Conservation (phyloP, 495 filamentous ascomycete species). For the Trichocladium uniseriatum region DNA sequence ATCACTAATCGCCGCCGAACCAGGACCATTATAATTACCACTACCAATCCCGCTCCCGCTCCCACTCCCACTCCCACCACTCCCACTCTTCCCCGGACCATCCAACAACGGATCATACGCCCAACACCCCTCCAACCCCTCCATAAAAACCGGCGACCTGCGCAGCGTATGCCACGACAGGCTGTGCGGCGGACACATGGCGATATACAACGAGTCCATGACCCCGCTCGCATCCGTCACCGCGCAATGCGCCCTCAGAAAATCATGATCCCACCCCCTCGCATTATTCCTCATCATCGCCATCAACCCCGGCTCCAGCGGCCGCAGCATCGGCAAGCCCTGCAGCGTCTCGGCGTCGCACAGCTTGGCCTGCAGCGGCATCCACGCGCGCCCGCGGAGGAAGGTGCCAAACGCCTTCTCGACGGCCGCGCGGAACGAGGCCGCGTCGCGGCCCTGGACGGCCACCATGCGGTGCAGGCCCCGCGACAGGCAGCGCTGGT, state of each 20-base stretch:
- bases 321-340: constrained; percentile 48
- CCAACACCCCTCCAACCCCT: constrained; percentile 44
- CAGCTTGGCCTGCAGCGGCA: constrained; percentile 46
- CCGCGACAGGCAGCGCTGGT: constrained; percentile 48
- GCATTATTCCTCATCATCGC: too few species aligned
- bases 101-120: constrained; percentile 41
- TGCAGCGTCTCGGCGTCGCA: constrained; percentile 45
- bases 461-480: constrained; percentile 46
- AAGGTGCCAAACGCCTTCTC: constrained; percentile 40
- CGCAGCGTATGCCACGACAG: constrained; percentile 40
- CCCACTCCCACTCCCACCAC: too few species aligned
- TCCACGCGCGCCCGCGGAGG: constrained; percentile 41
- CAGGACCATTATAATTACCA: too few species aligned
- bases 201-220: constrained; percentile 48
- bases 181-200: constrained; percentile 38
- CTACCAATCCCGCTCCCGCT: too few species aligned
- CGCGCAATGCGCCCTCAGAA: constrained; percentile 40
- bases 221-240: constrained; percentile 42
- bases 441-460: constrained; percentile 37
- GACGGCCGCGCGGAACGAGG: constrained; percentile 39
- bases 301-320: constrained; percentile 37
- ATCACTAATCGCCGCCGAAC: too few species aligned
- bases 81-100: too few species aligned
- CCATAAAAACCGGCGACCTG: constrained; percentile 36
- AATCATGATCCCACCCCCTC: constrained; percentile 35